A percentile compares a stretch with the other conserved stretches of the same genome.
phyloP scores from a whole-genome alignment of 192 early-diverging fungal genomes.

The Backusella westeae region DNA sequence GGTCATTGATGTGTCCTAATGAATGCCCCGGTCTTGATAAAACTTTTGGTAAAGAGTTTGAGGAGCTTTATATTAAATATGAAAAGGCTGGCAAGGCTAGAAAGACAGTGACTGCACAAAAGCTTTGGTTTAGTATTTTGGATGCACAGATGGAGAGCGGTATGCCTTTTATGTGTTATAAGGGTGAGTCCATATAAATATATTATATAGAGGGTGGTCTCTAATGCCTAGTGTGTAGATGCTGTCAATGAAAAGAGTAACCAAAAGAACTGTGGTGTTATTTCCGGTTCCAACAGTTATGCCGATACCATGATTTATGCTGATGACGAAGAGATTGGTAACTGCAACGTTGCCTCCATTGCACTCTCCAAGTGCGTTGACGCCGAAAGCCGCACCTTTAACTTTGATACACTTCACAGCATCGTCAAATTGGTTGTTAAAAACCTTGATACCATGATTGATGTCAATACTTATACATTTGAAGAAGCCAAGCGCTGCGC shows the following conservation, averaged over 20 bases:
- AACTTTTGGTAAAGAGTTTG: conserved; percentile 89
- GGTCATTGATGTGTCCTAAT: conserved; percentile 93
- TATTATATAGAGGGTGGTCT: neutral
- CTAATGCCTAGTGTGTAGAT: conserved; percentile 44
- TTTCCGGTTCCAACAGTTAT: conserved; percentile 95
- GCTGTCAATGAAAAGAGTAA: conserved; percentile 96
- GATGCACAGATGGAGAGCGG: conserved; percentile 97
- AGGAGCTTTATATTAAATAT: conserved; percentile 79
- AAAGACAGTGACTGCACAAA: conserved; percentile 85
- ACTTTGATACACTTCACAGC: conserved; percentile 79
- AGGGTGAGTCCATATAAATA: conserved; percentile 42
- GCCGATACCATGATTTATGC: conserved; percentile 93
- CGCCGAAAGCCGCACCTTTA: conserved; percentile 53
- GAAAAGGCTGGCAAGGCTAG: conserved; percentile 78
- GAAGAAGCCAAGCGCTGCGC: conserved; percentile 81
- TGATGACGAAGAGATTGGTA: conserved; percentile 88
- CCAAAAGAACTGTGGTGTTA: conserved; percentile 96
- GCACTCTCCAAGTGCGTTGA: conserved; percentile 87
- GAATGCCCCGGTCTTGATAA: conserved; percentile 88
- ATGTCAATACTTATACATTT: conserved; percentile 94
- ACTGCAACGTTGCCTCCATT: conserved; percentile 95
- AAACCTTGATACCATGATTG: conserved; percentile 97
- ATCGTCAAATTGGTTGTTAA: conserved; percentile 83
- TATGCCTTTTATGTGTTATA: conserved; percentile 97
- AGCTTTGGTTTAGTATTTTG: conserved; percentile 94